phyloP scores from a whole-genome alignment of 352 stramenopile genomes.

The Elongisporangium undulatum region DNA sequence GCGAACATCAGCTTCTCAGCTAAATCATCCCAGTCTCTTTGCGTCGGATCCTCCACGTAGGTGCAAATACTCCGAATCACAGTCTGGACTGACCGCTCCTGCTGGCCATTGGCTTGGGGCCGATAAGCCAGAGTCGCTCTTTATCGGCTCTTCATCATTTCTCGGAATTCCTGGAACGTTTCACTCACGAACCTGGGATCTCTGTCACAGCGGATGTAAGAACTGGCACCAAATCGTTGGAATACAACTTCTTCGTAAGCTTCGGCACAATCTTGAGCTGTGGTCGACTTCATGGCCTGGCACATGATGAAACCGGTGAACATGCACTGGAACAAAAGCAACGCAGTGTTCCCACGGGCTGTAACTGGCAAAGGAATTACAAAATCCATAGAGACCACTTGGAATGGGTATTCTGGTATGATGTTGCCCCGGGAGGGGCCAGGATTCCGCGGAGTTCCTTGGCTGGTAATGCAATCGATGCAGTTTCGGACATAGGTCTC shows the following conservation, averaged over 20 bases:
- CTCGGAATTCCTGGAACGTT: constrained; percentile 16
- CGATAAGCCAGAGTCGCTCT: constrained; percentile 25
- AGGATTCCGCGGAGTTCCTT: constrained; percentile 2
- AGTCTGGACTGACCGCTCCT: constrained; percentile 24
- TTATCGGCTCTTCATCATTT: constrained; percentile 15
- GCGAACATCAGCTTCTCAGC: constrained; percentile 11
- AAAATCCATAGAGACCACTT: constrained; percentile 9
- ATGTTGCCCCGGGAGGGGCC: constrained; percentile 8
- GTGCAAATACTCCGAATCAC: constrained; percentile 12
- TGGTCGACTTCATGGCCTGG: constrained; percentile 9
- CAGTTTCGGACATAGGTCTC: constrained; percentile 4
- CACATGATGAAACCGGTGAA: constrained; percentile 18
- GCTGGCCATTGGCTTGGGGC: constrained; percentile 27
- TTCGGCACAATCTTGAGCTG: constrained; percentile 14
- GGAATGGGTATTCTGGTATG: constrained; percentile 1
- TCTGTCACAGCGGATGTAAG: constrained; percentile 15
- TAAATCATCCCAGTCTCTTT: constrained; percentile 17
- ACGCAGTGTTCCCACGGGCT: neutral
- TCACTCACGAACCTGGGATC: constrained; percentile 25
- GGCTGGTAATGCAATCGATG: constrained; percentile 2
- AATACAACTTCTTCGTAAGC: constrained; percentile 19
- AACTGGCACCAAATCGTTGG: constrained; percentile 15
- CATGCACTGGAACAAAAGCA: constrained; percentile 19
- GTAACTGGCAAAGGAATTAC: constrained; percentile 9
- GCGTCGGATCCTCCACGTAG: constrained; percentile 11